Base-by-base conservation (phyloP, 1,284 basidiomycete genomes). In the Meripilus lineatus region DNA sequence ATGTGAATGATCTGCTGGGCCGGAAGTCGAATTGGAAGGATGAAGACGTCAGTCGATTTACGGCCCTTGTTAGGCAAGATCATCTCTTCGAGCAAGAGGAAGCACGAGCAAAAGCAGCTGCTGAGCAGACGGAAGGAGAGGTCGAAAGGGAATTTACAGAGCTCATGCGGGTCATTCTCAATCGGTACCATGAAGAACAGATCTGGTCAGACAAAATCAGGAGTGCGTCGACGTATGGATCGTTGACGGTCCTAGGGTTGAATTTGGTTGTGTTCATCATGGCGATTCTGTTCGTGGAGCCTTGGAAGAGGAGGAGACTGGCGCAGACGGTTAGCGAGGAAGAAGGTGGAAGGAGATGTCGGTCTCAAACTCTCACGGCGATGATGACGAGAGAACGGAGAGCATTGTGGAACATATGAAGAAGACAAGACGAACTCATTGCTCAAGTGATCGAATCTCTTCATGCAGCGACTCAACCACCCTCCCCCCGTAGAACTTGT, bases 191-290 rank as follows among this genome's bases (percentile, higher is more conserved):
- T 67, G 93, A 96, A 65, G 93, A 96, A 61, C 93, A 97, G 63
- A 82, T 95, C 4, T 97, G 93, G 93, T 92, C 89, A 48, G 93
- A 97, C 71, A 97, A 97, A 69, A 95, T 97, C 51, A 79, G 93
- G 32, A 90, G 88, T 53, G 86, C 89, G 33, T 89, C 88, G 44
- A 95, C 93, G 5, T 95, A 94, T 62, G 92, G 90, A 1, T 85
- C 84, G 36, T 70, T 96, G 47, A 83, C 81, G 2, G 92, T 81
- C 38, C 75, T 96, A 17, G 83, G 81, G 8, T 75, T 93, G 49
- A 97, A 97, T 66, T 67, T 96, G 64, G 52, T 88, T 38, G 87
- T 97, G 32, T 97, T 97, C 61, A 64, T 96, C 39, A 67, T 86
- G 45, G 93, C 93, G 6, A 91, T 94, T 50, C 64, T 89, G 14